Conservation (phyloP, 139 green algal species). For the Chlamydomonas sp. region DNA sequence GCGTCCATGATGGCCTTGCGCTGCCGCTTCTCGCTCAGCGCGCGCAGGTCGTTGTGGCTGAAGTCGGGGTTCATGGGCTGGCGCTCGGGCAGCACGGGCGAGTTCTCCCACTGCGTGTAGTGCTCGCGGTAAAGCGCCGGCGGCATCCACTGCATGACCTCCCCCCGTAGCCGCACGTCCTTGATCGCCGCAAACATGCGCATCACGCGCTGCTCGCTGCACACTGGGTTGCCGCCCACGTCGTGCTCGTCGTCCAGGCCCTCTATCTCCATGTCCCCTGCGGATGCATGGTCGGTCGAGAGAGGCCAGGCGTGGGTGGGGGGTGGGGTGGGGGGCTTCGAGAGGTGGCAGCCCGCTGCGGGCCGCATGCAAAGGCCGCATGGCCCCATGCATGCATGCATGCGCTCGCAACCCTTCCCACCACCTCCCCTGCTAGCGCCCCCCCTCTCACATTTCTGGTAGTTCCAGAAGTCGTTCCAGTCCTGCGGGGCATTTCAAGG, state of each 20-base stretch:
- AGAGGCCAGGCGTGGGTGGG: not conserved
- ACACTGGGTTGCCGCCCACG: slow-evolving; percentile 2
- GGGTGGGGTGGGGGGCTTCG: too few species aligned
- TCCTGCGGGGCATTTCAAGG: too few species aligned
- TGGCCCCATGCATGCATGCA: too few species aligned
- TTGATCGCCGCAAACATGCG: slow-evolving; percentile 11
- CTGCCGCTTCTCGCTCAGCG: not conserved
- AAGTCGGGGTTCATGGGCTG: slow-evolving; percentile 11
- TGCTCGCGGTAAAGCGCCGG: slow-evolving; percentile 12
- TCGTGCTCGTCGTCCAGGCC: slow-evolving; percentile 9
- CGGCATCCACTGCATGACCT: slow-evolving; percentile 22
- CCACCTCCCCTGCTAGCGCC: not conserved
- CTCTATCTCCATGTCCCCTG: slow-evolving; percentile 14
- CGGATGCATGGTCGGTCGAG: not conserved
- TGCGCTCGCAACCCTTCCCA: too few species aligned
- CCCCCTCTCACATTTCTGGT: slow-evolving; percentile 4
- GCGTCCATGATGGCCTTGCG: slow-evolving; percentile 19
- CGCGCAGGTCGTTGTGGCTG: slow-evolving; percentile 7
- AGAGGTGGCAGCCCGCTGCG: too few species aligned
- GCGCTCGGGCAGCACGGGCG: slow-evolving; percentile 13
- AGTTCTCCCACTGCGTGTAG: slow-evolving; percentile 13
- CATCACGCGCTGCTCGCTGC: not conserved
- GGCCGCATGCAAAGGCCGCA: too few species aligned
- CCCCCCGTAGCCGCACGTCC: slow-evolving; percentile 3
- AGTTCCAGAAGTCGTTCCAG: slow-evolving; percentile 7